Conservation (phyloP, 23 red algal genomes). For the Agarophyton chilense region DNA sequence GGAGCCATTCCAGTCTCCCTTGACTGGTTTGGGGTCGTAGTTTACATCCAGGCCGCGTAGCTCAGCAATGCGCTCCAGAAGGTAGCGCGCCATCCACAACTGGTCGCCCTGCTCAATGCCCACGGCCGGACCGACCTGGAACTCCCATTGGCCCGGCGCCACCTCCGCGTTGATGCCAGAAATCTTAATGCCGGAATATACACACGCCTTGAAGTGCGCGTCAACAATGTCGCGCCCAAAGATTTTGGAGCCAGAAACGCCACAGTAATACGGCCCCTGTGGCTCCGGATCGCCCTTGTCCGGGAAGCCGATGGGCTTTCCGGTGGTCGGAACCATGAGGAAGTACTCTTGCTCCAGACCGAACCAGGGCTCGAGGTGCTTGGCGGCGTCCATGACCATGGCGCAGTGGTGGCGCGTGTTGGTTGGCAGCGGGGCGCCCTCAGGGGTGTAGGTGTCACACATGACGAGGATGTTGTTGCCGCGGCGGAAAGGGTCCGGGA, state of each 20-base stretch:
- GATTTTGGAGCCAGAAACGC: conserved; percentile 77
- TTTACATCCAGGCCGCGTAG: conserved; percentile 70
- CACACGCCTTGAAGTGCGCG: conserved; percentile 93
- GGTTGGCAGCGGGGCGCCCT: conserved; percentile 84
- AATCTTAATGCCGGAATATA: conserved; percentile 95
- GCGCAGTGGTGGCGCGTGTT: conserved; percentile 86
- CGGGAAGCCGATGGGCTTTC: conserved; percentile 89
- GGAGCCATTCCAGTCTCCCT: conserved; percentile 98
- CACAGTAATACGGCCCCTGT: conserved; percentile 98
- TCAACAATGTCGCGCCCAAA: conserved; percentile 90
- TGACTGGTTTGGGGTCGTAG: conserved; percentile 84
- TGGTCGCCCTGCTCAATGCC: conserved; percentile 95
- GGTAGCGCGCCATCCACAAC: conserved; percentile 93
- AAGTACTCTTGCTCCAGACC: conserved; percentile 99
- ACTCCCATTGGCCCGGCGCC: conserved; percentile 97
- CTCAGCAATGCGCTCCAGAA: conserved; percentile 91
- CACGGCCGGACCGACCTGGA: conserved; percentile 89
- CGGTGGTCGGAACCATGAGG: conserved; percentile 78
- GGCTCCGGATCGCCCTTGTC: conserved; percentile 84
- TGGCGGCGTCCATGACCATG: conserved; percentile 75
- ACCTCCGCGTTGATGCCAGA: conserved; percentile 97
- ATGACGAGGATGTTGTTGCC: conserved; percentile 93
- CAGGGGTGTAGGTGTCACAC: conserved; percentile 95
- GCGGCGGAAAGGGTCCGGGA: conserved; percentile 93
- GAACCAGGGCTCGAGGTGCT: conserved; percentile 95